Conservation (phyloP, 768 basidiomycete genomes). For the Suillus brevipes region DNA sequence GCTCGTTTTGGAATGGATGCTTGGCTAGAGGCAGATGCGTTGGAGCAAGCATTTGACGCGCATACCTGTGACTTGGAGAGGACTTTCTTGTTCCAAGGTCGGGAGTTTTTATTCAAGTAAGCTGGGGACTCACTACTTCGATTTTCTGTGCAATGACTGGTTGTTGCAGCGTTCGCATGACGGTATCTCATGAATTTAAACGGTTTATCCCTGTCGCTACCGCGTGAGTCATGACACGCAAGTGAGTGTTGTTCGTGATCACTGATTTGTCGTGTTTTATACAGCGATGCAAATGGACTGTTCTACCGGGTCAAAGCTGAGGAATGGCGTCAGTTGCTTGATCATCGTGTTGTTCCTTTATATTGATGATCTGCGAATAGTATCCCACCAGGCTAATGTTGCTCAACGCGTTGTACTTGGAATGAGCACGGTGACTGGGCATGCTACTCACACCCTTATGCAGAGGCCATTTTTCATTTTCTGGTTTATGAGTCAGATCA, state of each 20-base stretch:
- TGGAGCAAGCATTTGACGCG: constrained; percentile 60
- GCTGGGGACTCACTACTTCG: constrained; percentile 2
- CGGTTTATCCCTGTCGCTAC: constrained; percentile 60
- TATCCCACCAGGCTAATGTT: constrained; percentile 59
- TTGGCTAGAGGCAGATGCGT: constrained; percentile 68
- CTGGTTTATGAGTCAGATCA: constrained; percentile 76
- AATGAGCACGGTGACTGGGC: constrained; percentile 60
- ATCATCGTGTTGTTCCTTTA: constrained; percentile 2
- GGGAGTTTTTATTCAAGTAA: constrained; percentile 63
- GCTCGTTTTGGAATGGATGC: constrained; percentile 64
- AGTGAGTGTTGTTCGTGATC: not conserved
- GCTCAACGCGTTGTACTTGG: constrained; percentile 61
- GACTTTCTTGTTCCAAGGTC: constrained; percentile 65
- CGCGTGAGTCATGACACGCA: constrained; percentile 41
- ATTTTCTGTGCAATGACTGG: not conserved
- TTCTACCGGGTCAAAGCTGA: constrained; percentile 59
- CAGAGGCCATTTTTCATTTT: constrained; percentile 67
- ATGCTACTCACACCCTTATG: constrained; percentile 44
- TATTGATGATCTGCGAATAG: constrained; percentile 27
- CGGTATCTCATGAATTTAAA: constrained; percentile 68
- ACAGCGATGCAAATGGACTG: constrained; percentile 44
- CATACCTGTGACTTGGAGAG: constrained; percentile 71
- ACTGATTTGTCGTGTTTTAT: constrained; percentile 5
- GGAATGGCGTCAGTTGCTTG: constrained; percentile 60
- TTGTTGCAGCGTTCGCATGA: constrained; percentile 59